Conservation (phyloP, 1,139 yeast genomes). For the Petasospora fabianii region DNA sequence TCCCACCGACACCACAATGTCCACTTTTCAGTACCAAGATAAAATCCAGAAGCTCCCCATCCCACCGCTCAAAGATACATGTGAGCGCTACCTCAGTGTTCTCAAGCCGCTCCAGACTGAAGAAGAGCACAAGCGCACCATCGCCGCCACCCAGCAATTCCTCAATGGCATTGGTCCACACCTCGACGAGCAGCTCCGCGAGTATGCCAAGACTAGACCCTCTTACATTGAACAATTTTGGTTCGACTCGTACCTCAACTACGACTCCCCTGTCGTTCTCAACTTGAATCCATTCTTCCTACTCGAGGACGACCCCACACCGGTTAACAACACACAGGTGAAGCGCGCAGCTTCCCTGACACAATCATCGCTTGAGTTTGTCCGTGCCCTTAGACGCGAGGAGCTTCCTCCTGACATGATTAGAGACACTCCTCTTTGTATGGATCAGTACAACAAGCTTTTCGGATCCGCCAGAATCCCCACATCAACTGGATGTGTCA, state of each 20-base stretch:
- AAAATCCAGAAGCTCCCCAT: slow-evolving; percentile 51
- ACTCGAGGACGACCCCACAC: slow-evolving; percentile 88
- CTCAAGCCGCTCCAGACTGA: slow-evolving; percentile 76
- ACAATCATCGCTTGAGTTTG: slow-evolving; percentile 70
- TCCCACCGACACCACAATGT: slow-evolving; percentile 6
- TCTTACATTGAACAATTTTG: slow-evolving; percentile 91
- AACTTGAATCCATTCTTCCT: slow-evolving; percentile 85
- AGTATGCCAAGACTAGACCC: slow-evolving; percentile 60
- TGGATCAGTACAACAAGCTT: slow-evolving; percentile 84
- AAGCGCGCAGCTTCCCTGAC: slow-evolving; percentile 82
- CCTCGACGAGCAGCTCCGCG: slow-evolving; percentile 59
- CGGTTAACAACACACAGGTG: slow-evolving; percentile 67
- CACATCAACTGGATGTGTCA: slow-evolving; percentile 71
- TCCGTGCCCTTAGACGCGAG: slow-evolving; percentile 71
- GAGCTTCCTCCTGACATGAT: slow-evolving; percentile 72
- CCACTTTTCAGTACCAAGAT: slow-evolving; percentile 25
- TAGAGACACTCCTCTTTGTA: slow-evolving; percentile 70
- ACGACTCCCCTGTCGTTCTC: slow-evolving; percentile 85
- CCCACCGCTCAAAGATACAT: slow-evolving; percentile 66
- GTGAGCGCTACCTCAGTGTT: slow-evolving; percentile 58
- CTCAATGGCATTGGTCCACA: slow-evolving; percentile 54
- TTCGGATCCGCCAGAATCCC: slow-evolving; percentile 89
- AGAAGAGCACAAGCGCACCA: slow-evolving; percentile 59
- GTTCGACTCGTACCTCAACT: slow-evolving; percentile 84
- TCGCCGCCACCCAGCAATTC: slow-evolving; percentile 56